Conservation (phyloP, 2,329 filamentous ascomycete genomes). For the Sclerotinia borealis region DNA sequence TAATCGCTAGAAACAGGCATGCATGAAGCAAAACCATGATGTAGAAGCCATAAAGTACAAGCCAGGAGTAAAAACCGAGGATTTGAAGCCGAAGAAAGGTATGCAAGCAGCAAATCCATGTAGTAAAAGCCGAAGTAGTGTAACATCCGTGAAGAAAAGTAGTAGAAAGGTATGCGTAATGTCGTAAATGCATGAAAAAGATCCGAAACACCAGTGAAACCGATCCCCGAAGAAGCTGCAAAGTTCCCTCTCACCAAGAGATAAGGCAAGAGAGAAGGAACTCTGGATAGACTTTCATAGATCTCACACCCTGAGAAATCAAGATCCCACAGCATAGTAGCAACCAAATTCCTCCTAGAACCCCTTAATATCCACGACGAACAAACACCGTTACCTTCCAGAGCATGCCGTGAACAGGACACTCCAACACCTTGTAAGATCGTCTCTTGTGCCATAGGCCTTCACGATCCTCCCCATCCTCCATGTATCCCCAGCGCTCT, state of each 20-base stretch:
- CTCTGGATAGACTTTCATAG: not conserved
- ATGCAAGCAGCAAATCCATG: not conserved
- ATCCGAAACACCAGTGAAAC: not conserved
- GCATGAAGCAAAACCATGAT: not conserved
- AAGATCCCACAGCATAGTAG: not conserved
- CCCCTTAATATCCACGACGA: slow-evolving; percentile 2
- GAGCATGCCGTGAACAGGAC: not conserved
- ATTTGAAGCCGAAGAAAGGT: not conserved
- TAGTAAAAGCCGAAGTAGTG: not conserved
- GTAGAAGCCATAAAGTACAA: not conserved
- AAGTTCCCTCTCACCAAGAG: not conserved
- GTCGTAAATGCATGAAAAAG: not conserved
- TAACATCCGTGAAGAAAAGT: not conserved
- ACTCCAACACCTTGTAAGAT: not conserved
- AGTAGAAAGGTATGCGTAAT: not conserved
- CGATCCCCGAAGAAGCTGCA: not conserved
- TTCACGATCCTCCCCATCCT: not conserved
- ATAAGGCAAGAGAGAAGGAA: too few species aligned
- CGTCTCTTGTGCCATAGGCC: slow-evolving; percentile 8
- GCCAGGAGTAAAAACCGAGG: too few species aligned
- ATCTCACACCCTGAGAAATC: not conserved
- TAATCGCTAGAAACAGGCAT: not conserved
- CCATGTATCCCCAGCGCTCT: not conserved
- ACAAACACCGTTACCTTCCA: slow-evolving; percentile 12
- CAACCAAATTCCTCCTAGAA: not conserved